phyloP scores from a whole-genome alignment of 2,329 filamentous ascomycete species.

The Trichoderma atrobrunneum region DNA sequence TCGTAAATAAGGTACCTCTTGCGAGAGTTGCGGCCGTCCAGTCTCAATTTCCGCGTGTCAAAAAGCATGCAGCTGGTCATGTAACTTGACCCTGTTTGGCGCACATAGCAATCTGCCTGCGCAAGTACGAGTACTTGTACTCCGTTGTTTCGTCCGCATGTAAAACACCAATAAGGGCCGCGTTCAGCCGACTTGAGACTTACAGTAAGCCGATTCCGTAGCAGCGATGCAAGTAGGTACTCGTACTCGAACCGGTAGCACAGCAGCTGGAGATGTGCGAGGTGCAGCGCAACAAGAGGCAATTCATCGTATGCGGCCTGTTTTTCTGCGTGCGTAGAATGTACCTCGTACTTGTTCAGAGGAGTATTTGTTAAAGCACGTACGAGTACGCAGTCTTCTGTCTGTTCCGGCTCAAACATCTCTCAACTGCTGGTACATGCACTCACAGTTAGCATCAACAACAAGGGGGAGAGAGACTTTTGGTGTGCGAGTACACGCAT shows the following conservation, averaged over 20 bases:
- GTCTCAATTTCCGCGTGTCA: not conserved
- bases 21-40: not conserved
- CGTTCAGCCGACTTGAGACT: slow-evolving; percentile 10
- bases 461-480: not conserved
- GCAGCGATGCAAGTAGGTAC: not conserved
- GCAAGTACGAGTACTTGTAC: not conserved
- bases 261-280: not conserved
- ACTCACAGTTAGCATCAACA: not conserved
- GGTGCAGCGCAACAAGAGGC: not conserved
- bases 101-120: not conserved
- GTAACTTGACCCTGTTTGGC: not conserved
- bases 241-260: not conserved
- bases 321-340: not conserved
- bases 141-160: not conserved
- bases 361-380: not conserved
- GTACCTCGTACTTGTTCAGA: not conserved
- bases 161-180: not conserved
- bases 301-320: not conserved
- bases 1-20: not conserved
- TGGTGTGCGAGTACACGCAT: not conserved
- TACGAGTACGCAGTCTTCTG: not conserved
- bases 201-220: not conserved
- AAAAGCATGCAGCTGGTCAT: not conserved
- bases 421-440: not conserved
- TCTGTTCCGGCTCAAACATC: not conserved